Base-by-base conservation (phyloP, 2,329 filamentous ascomycete species). In the Nannizziopsis arthrosporioides region DNA sequence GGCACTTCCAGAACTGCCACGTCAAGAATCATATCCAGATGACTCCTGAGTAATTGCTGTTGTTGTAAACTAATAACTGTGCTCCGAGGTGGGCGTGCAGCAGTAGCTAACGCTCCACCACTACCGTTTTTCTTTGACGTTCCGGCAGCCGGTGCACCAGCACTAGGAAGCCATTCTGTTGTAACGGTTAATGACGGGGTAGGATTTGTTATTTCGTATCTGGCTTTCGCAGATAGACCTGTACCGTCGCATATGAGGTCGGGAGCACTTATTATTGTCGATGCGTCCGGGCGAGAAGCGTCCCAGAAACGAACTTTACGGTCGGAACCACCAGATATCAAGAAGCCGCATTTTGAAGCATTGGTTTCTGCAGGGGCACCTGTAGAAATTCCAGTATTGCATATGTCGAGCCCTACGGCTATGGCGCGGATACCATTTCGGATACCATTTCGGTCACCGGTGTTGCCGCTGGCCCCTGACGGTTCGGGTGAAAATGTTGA, bases 261-360 rank as follows among this genome's bases (percentile, higher is more conserved):
- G 9, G 88, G 71, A 0, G 90, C 90, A 61, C 85, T 94, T 54
- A 93, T 82, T 11, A 95, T 76, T 48, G 76, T 73, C 36, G 86
- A 94, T 51, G 80, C 77, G 59, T 94, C 87, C 8, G 86, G 75
- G 8, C 81, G 81, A 8, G 79, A 74, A 11, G 92, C 74, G 61
- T 98, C 90, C 92, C 92, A 98, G 67, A 93, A 96, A 8, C 92
- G 80, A 14, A 98, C 77, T 65, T 85, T 92, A 67, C 84, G 86
- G 65, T 96, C 92, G 9, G 85, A 85, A 0, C 90, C 90, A 14
- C 83, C 89, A 0, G 87, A 92, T 34, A 98, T 70, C 41, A 95
- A 77, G 62, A 92, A 95, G 0, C 85, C 82, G 57, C 87, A 81
- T 49, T 84, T 82, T 19, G 44, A 34, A 3, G 83, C 76, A 41